Base-by-base conservation (phyloP, 257 asterid species). In the Linderniella brevidens region DNA sequence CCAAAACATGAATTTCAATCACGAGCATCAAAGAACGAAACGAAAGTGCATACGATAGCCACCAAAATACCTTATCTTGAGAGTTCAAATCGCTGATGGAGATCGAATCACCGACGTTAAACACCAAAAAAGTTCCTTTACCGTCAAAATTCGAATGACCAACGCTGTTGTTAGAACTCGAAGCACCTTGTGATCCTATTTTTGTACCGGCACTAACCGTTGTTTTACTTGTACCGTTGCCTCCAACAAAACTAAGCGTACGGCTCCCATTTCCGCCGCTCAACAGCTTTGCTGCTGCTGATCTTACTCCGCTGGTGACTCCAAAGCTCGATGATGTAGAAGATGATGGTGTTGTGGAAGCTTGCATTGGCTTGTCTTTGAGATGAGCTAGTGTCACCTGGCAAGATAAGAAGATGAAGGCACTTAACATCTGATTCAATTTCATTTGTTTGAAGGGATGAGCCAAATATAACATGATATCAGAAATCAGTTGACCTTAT, bases 241-340 rank as follows among this genome's bases (percentile, higher is more conserved):
- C 94, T 61, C 94, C 96, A 44, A 70, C 92, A 71, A 90, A 90
- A 85, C 94, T 70, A 81, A 85, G 94, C 14, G 99, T 73, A 54
- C 77, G 72, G 59, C 93, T 75, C 52, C 99, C 99, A 62, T 90
- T 90, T 9, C 88, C 82, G 29, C 82, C 73, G 38, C 96, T 92
- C 62, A 82, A 75, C 25, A 90, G 55, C 73, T 93, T 76, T 8
- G 96, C 93, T 40, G 99, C 99, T 36, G 96, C 99, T 37, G 96
- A 85, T 61, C 94, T 79, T 58, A 90, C 86, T 38, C 99, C 94
- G 77, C 92, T 72, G 74, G 73, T 72, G 20, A 79, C 86, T 42
- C 94, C 93, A 56, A 77, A 60, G 71, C 66, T 70, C 4, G 96
- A 84, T 11, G 97, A 76, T 4, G n/a, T n/a, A n/a, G n/a, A n/a